A percentile compares a stretch with the other conserved stretches of the same genome.
phyloP scores from a whole-genome alignment of 2,329 filamentous ascomycete species.

The Fusarium burgessii region DNA sequence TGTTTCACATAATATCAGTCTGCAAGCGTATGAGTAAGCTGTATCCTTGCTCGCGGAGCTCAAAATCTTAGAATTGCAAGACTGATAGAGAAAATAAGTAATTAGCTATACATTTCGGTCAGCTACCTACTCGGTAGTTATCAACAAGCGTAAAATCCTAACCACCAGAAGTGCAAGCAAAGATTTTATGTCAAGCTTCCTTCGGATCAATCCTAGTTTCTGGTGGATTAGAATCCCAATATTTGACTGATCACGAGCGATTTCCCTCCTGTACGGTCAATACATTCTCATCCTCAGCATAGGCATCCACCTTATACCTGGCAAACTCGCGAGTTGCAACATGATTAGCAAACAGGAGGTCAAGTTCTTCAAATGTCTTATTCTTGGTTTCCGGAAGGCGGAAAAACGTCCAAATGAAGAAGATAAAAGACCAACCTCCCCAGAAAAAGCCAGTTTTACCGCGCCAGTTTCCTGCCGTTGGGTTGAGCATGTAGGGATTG shows the following conservation, averaged over 20 bases:
- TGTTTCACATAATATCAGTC: too few species aligned
- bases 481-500: constrained; percentile 47
- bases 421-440: constrained; percentile 48
- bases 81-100: background rate
- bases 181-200: background rate
- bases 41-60: background rate
- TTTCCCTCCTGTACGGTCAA: background rate
- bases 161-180: background rate
- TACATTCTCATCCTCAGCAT: constrained; percentile 19
- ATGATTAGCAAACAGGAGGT: constrained; percentile 62
- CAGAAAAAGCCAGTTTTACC: constrained; percentile 57
- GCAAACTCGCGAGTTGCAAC: constrained; percentile 56
- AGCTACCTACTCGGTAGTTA: background rate
- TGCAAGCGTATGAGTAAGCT: background rate
- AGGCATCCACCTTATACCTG: constrained; percentile 49
- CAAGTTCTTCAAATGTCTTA: constrained; percentile 63
- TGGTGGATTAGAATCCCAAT: background rate
- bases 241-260: background rate
- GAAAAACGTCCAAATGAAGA: constrained; percentile 63
- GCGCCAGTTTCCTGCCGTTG: constrained; percentile 45
- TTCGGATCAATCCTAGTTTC: background rate
- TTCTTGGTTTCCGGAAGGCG: constrained; percentile 62
- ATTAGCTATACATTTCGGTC: background rate
- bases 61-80: background rate
- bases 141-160: background rate